Evolutionary conservation across 495 filamentous ascomycete species (phyloP).

Genomic region (Aspergillus leporis): DNA sequence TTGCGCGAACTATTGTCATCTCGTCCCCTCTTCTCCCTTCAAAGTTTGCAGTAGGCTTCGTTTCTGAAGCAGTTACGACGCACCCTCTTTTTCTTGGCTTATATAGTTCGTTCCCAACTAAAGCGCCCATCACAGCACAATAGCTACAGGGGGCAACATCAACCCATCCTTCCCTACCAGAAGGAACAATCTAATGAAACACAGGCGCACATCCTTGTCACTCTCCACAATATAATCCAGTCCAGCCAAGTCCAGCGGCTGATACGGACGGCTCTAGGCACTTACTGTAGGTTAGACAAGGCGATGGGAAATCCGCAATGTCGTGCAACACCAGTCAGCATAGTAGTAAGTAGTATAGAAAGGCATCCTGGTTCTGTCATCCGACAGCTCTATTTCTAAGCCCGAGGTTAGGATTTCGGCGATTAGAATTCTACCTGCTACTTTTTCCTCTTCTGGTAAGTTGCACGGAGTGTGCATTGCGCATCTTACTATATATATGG

Average conservation of each 20-base stretch:
- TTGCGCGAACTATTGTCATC: not conserved
- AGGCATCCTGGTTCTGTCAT: not conserved
- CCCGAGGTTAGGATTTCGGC: not conserved
- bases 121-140: too few species aligned
- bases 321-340: not conserved
- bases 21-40: not conserved
- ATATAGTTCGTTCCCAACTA: not conserved
- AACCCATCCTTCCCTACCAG: too few species aligned
- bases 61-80: not conserved
- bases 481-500: not conserved
- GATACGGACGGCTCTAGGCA: not conserved
- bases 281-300: not conserved
- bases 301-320: slow-evolving; percentile 1
- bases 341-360: not conserved
- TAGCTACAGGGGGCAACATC: too few species aligned
- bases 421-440: not conserved
- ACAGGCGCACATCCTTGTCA: not conserved
- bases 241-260: not conserved
- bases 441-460: not conserved
- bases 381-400: not conserved
- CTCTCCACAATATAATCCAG: not conserved
- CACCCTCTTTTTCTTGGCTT: not conserved
- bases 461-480: not conserved
- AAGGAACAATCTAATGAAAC: not conserved
- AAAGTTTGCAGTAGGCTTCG: not conserved